These are phyloP conservation scores for Arxiozyma slooffiae DNA, from an alignment of 1,139 yeast species.

Conservation along the genomic window DNA sequence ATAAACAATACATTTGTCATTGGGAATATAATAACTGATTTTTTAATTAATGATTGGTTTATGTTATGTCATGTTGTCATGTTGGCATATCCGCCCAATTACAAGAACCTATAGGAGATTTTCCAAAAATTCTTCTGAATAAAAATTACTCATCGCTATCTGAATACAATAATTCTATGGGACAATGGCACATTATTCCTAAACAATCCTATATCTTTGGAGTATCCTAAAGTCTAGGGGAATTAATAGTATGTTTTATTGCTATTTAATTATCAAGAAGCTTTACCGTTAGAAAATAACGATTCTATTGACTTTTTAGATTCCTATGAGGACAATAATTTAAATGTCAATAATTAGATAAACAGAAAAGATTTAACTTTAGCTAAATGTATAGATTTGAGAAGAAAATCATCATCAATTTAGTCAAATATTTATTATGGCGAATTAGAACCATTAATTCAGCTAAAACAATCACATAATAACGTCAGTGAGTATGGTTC, in stretches of 20 bases:
- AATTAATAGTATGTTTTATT: conserved; percentile 21
- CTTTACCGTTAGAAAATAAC: neutral
- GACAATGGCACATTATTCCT: conserved; percentile 30
- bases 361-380: conserved; percentile 23
- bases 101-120: conserved; percentile 14
- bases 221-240: conserved; percentile 29
- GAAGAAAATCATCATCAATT: conserved; percentile 24
- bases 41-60: conserved; percentile 28
- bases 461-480: conserved; percentile 7
- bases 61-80: conserved; percentile 25
- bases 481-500: conserved; percentile 1
- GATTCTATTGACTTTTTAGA: neutral
- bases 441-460: conserved; percentile 4
- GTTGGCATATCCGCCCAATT: conserved; percentile 31
- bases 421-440: conserved; percentile 27
- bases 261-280: conserved; percentile 24
- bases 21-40: conserved; percentile 23
- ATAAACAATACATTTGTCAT: conserved; percentile 16
- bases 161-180: neutral
- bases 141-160: neutral
- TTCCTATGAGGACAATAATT: neutral
- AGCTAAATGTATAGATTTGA: conserved; percentile 26
- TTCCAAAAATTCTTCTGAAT: neutral
- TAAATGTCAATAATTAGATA: neutral
- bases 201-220: conserved; percentile 30